Percentiles rank a stretch among this genome's conserved stretches.
phyloP scores from a whole-genome alignment of 441 rosid species.

The Populus trichocarpa region DNA sequence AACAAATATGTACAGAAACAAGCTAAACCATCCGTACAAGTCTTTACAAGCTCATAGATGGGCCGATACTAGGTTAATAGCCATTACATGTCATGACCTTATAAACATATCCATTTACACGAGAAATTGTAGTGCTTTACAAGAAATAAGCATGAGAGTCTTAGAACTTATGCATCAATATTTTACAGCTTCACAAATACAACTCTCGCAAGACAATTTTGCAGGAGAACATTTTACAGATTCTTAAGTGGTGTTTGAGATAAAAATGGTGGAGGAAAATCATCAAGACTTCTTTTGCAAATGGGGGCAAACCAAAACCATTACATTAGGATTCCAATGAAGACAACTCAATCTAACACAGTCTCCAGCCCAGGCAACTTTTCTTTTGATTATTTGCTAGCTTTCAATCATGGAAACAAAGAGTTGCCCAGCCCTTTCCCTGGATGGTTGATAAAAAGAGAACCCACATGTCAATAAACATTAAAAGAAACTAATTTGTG shows the following conservation, averaged over 20 bases:
- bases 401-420: slow-evolving; percentile 35
- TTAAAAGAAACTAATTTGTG: slow-evolving; percentile 8
- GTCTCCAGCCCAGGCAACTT: slow-evolving; percentile 31
- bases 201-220: slow-evolving; percentile 1
- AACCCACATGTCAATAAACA: slow-evolving; percentile 39
- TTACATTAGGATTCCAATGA: slow-evolving; percentile 30
- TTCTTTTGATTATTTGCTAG: neutral
- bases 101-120: slow-evolving; percentile 25
- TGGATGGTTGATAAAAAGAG: slow-evolving; percentile 36
- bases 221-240: slow-evolving; percentile 9
- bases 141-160: slow-evolving; percentile 11
- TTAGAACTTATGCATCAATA: slow-evolving; percentile 20
- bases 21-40: slow-evolving; percentile 18
- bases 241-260: slow-evolving; percentile 20
- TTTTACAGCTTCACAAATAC: slow-evolving; percentile 22
- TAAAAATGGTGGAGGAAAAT: slow-evolving; percentile 14
- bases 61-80: slow-evolving; percentile 4
- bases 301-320: slow-evolving; percentile 37
- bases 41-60: slow-evolving; percentile 18
- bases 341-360: slow-evolving; percentile 37
- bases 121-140: slow-evolving; percentile 15
- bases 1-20: slow-evolving; percentile 6
- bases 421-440: slow-evolving; percentile 40
- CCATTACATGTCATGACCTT: slow-evolving; percentile 25
- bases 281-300: slow-evolving; percentile 29